Percentiles rank a stretch among this genome's conserved stretches.
Conservation (phyloP, 1,284 basidiomycete genomes). For the Malassezia globosa region DNA sequence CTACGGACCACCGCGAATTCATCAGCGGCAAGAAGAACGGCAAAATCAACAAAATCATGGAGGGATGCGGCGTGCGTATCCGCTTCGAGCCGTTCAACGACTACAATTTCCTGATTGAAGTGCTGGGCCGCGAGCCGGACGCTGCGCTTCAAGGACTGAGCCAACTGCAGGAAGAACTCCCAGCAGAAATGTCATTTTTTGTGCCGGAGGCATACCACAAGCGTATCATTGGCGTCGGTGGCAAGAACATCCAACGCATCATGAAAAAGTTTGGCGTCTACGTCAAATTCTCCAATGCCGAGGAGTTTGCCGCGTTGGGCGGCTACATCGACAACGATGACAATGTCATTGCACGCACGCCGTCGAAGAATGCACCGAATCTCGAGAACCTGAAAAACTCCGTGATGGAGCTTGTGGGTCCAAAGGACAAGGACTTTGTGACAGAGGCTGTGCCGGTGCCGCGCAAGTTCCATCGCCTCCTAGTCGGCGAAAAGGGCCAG, state of each 20-base stretch:
- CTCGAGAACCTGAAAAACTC: constrained; percentile 88
- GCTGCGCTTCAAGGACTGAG: constrained; percentile 77
- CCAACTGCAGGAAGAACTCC: constrained; percentile 86
- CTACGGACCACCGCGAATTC: constrained; percentile 95
- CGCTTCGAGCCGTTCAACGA: constrained; percentile 99
- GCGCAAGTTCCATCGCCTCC: constrained; percentile 81
- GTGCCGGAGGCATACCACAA: constrained; percentile 98
- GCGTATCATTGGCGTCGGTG: constrained; percentile 95
- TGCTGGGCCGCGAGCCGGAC: constrained; percentile 48
- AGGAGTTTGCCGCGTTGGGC: constrained; percentile 86
- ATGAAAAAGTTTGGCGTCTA: constrained; percentile 99
- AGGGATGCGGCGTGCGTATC: constrained; percentile 69
- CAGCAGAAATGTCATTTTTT: constrained; percentile 98
- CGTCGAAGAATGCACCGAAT: constrained; percentile 92
- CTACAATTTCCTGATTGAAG: constrained; percentile 95
- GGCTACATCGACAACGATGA: constrained; percentile 97
- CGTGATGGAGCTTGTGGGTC: constrained; percentile 93
- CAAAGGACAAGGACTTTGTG: constrained; percentile 95
- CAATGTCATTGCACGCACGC: constrained; percentile 92
- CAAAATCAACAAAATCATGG: constrained; percentile 52
- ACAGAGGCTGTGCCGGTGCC: constrained; percentile 86
- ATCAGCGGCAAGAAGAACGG: constrained; percentile 54
- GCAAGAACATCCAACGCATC: constrained; percentile 94
- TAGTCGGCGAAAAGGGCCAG: constrained; percentile 89
- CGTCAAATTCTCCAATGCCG: constrained; percentile 97